Base-by-base conservation (phyloP, 106 monocot genomes). In the Amphibolis antarctica region DNA sequence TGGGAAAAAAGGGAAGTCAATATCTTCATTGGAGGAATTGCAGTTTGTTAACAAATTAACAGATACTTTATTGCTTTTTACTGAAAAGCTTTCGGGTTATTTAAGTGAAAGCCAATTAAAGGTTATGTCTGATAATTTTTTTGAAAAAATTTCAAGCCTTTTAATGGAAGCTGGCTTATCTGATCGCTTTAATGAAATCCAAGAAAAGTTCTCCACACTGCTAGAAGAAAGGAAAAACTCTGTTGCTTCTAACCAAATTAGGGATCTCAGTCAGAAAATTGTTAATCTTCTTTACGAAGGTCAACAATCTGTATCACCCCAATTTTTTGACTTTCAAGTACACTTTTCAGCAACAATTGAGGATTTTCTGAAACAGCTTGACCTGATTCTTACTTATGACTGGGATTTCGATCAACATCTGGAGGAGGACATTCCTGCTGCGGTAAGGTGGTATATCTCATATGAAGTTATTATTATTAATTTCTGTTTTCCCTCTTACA, bases 341-440 rank as follows among this genome's bases (percentile, higher is more conserved):
- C 81, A 81, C 42, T 74, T 96, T 62, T 65, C 78, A 53, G 76
- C 81, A 52, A 86, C 86, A 12, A 80, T 96, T 54, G 96, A 90
- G 53, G 89, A 96, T 67, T 86, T 96, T 51, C 89, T 90, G 66
- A 89, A 80, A 43, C 96, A 96, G 60, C 69, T 96, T 69, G 89
- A 96, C 66, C 69, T 84, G 5, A 82, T 96, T 78, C 62, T 78
- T 22, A 72, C 71, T 12, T 96, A 96, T 80, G 76, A 96, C 66
- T 96, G 96, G 96, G 96, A 96, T 65, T 96, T 96, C 58, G 96
- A 96, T 73, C 65, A 96, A 64, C 86, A 96, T 66, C 66, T 96
- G 71, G 86, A 96, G 69, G 96, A 96, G 64, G 96, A 96, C 79
- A 64, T 96, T 58, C 89, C 96, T 71, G 77, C 96, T 75, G 89